Percentiles rank a stretch among this genome's conserved stretches.
These are phyloP conservation scores for Moniliophthora roreri DNA, from an alignment of 1,284 basidiomycete genomes.

Conservation along the genomic window DNA sequence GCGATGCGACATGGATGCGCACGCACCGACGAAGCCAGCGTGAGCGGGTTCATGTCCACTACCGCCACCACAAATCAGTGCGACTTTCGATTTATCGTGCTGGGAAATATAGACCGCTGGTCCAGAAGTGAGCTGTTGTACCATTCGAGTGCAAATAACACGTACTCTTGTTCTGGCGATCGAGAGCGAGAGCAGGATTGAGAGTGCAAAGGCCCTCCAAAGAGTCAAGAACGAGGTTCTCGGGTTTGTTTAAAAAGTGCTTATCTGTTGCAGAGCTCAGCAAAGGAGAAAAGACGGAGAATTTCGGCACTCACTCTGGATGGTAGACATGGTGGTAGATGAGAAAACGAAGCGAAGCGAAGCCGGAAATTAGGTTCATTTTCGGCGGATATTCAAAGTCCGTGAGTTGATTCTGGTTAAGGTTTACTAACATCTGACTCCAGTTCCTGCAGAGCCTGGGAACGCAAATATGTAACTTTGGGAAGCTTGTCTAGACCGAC, in stretches of 20 bases:
- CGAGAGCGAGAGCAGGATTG: slow-evolving; percentile 72
- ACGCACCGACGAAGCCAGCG: slow-evolving; percentile 73
- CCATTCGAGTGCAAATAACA: background rate
- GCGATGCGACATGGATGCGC: background rate
- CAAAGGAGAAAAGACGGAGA: background rate
- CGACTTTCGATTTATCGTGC: slow-evolving; percentile 67
- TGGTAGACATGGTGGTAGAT: slow-evolving; percentile 25
- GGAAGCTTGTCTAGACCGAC: too few relatives aligned
- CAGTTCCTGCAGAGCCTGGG: too few relatives aligned
- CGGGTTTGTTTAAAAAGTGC: slow-evolving; percentile 73
- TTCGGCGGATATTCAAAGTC: background rate
- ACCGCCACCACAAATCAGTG: slow-evolving; percentile 87
- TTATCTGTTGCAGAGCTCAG: slow-evolving; percentile 42
- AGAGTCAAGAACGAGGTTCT: slow-evolving; percentile 74
- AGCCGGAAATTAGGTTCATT: background rate
- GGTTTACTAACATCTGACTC: too few relatives aligned
- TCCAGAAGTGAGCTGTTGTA: background rate
- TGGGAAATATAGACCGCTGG: slow-evolving; percentile 64
- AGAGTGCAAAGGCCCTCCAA: slow-evolving; percentile 70
- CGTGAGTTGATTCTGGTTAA: background rate
- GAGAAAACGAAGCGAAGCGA: background rate
- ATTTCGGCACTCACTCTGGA: slow-evolving; percentile 27
- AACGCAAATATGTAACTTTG: too few relatives aligned
- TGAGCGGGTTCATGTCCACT: slow-evolving; percentile 91
- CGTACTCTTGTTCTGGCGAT: slow-evolving; percentile 64